phyloP scores from a whole-genome alignment of 495 filamentous ascomycete species.

The Aspergillus panamensis region DNA sequence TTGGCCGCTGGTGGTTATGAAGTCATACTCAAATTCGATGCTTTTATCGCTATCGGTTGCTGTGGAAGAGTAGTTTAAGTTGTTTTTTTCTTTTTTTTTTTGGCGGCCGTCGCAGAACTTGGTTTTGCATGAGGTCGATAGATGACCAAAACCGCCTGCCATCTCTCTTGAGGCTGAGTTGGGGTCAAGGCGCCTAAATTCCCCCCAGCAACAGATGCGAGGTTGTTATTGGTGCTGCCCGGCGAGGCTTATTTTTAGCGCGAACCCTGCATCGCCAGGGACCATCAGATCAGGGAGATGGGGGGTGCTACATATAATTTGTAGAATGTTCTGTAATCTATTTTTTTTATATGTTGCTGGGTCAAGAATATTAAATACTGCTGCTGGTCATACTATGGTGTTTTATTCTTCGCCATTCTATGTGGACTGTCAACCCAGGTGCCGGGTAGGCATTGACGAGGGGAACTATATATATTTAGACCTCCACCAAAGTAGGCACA shows the following conservation, averaged over 20 bases:
- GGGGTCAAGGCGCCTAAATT: not conserved
- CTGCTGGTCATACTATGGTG: too few relatives aligned
- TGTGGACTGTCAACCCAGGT: too few relatives aligned
- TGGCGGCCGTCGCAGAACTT: not conserved
- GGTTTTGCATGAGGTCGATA: not conserved
- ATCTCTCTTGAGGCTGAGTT: not conserved
- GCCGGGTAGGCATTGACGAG: too few relatives aligned
- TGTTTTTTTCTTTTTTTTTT: too few relatives aligned
- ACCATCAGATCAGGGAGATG: too few relatives aligned
- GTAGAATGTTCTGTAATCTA: too few relatives aligned
- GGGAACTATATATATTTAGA: too few relatives aligned
- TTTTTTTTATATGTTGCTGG: not conserved
- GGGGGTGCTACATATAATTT: too few relatives aligned
- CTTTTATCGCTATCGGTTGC: not conserved
- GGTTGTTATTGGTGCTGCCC: not conserved
- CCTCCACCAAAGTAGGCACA: too few relatives aligned
- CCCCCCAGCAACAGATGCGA: not conserved
- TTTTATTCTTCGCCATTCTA: too few relatives aligned
- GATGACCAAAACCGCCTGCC: not conserved
- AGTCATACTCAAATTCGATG: not conserved
- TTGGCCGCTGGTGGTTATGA: not conserved
- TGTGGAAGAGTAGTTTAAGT: slow-evolving; percentile 1
- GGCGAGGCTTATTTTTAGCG: not conserved
- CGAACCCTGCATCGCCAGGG: not conserved
- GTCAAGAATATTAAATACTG: too few relatives aligned